phyloP scores from a whole-genome alignment of 2,329 filamentous ascomycete species.

The Neopestalotiopsis clavispora region DNA sequence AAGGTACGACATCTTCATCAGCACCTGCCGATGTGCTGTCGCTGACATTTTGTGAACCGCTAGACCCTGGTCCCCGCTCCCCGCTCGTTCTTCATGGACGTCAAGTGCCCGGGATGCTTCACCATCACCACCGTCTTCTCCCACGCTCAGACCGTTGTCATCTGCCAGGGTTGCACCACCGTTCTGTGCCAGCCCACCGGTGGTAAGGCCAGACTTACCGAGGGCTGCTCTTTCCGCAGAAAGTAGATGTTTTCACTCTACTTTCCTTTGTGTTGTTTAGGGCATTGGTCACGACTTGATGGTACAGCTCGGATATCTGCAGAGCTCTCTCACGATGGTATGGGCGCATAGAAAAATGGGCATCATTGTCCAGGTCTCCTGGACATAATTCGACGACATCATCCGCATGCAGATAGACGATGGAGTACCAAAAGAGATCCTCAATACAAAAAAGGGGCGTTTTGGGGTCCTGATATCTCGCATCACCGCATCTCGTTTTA shows the following conservation, averaged over 20 bases:
- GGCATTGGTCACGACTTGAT: constrained; percentile 51
- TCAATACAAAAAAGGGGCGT: constrained; percentile 69
- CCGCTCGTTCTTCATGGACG: constrained; percentile 99
- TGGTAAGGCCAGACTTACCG: constrained; percentile 97
- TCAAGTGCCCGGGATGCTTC: constrained; percentile 99
- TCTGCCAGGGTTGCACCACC: constrained; percentile 99
- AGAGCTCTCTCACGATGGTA: constrained; percentile 50
- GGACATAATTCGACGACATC: constrained; percentile 39
- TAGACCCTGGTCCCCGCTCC: constrained; percentile 93
- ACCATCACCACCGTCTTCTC: constrained; percentile 99
- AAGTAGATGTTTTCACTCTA: constrained; percentile 77
- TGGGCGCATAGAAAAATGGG: constrained; percentile 50
- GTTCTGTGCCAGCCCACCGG: constrained; percentile 99
- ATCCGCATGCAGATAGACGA: constrained; percentile 70
- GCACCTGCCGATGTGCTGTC: constrained; percentile 23
- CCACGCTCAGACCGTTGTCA: constrained; percentile 99
- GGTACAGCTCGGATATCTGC: constrained; percentile 66
- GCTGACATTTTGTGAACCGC: constrained; percentile 15
- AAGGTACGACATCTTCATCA: constrained; percentile 71
- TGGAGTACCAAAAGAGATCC: constrained; percentile 65
- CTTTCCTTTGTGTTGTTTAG: constrained; percentile 49
- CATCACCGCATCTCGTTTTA: constrained; percentile 54
- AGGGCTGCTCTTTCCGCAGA: constrained; percentile 99
- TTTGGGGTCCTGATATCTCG: constrained; percentile 82
- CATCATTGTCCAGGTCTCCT: constrained; percentile 34